A percentile compares a stretch with the other conserved stretches of the same genome.
Evolutionary conservation across 2,329 filamentous ascomycete species (phyloP).

Genomic region (Macroventuria anomochaeta): DNA sequence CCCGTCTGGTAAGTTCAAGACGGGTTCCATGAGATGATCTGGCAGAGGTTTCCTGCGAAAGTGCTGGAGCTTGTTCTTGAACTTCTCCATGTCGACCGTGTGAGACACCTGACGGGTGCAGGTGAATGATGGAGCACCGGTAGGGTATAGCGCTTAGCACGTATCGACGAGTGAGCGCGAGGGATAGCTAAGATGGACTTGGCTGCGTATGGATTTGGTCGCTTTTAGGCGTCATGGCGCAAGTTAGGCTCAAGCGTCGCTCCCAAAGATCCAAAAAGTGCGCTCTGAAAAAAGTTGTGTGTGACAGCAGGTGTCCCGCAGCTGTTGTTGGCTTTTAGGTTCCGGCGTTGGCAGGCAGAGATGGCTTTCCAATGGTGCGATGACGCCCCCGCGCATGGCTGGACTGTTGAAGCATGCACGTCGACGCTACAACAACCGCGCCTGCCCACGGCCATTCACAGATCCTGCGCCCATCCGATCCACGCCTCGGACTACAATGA

Average conservation of each 20-base stretch:
- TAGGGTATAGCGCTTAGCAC: conserved; percentile 21
- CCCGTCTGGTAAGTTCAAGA: conserved; percentile 25
- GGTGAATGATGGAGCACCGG: conserved; percentile 20
- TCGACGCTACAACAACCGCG: conserved; percentile 17
- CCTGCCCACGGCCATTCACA: conserved; percentile 9
- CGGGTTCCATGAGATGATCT: conserved; percentile 33
- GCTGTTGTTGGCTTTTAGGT: conserved; percentile 6
- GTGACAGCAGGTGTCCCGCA: conserved; percentile 3
- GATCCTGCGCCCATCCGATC: conserved; percentile 5
- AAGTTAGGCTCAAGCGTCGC: conserved; percentile 2
- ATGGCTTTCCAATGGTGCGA: conserved; percentile 8
- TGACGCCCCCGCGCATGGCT: conserved; percentile 14
- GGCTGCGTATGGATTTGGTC: conserved; percentile 6
- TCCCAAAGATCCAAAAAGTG: background rate
- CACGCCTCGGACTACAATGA: conserved; percentile 6
- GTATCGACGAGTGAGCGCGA: conserved; percentile 19
- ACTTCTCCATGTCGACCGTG: conserved; percentile 40
- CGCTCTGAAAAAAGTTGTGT: background rate
- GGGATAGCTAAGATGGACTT: conserved; percentile 11
- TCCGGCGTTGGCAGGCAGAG: conserved; percentile 13
- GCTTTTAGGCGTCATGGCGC: conserved; percentile 21
- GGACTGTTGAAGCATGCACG: conserved; percentile 9
- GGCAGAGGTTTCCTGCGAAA: conserved; percentile 33
- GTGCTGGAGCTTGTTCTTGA: conserved; percentile 41
- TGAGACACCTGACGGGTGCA: conserved; percentile 34